Conservation (phyloP, 768 basidiomycete genomes). For the Chlorophyllum brunneum region DNA sequence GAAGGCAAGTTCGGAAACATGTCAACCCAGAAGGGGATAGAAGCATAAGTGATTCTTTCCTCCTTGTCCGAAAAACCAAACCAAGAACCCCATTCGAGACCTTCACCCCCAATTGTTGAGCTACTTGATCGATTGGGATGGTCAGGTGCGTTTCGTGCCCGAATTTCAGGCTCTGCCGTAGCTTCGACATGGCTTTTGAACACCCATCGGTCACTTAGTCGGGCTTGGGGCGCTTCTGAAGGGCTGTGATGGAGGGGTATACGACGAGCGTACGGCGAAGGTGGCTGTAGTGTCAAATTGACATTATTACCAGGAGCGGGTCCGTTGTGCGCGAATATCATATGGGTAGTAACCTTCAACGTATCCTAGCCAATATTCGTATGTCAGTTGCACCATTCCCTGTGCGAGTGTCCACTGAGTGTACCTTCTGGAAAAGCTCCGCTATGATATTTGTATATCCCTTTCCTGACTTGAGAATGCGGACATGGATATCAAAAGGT, state of each 20-base stretch:
- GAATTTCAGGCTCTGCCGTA: slow-evolving; percentile 39
- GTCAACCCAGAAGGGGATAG: slow-evolving; percentile 57
- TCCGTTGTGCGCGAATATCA: slow-evolving; percentile 50
- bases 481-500: slow-evolving; percentile 45
- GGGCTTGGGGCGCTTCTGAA: slow-evolving; percentile 25
- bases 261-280: slow-evolving; percentile 58
- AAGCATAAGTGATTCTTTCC: slow-evolving; percentile 43
- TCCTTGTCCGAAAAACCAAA: slow-evolving; percentile 37
- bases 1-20: slow-evolving; percentile 41
- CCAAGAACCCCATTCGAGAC: slow-evolving; percentile 59
- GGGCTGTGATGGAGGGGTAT: slow-evolving; percentile 55
- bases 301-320: slow-evolving; percentile 23
- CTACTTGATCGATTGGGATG: slow-evolving; percentile 33
- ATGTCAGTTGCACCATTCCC: neutral
- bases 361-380: slow-evolving; percentile 30
- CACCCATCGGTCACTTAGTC: slow-evolving; percentile 26
- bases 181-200: slow-evolving; percentile 31
- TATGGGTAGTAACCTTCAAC: slow-evolving; percentile 47
- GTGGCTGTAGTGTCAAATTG: slow-evolving; percentile 36
- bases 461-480: slow-evolving; percentile 43
- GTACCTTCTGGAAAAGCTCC: slow-evolving; percentile 55
- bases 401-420: neutral
- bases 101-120: slow-evolving; percentile 46
- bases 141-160: slow-evolving; percentile 32
- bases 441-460: slow-evolving; percentile 56